Evolutionary conservation across 2,329 filamentous ascomycete genomes (phyloP), one percentile per base, ranked within the genome.

Genomic region (Colletotrichum viniferum): DNA sequence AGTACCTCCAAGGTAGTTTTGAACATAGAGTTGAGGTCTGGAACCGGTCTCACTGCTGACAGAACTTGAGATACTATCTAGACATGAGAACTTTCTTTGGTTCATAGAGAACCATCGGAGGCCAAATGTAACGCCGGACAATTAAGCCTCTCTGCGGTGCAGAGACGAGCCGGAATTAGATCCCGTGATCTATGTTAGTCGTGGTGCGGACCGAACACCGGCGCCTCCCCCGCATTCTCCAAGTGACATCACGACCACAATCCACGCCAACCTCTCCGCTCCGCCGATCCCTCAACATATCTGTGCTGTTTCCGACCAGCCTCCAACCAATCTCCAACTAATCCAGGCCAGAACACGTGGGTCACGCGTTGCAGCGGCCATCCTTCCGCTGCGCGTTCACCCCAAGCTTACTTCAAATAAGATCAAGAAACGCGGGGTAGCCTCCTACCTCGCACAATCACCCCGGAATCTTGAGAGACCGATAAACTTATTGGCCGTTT

Each of bases 171-270:
- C 61, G 61, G 61, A 26, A 64, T 34, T 64, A 24, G 24, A 26
- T 28, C 16, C 61, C 61, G 32, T 26, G 61, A 24, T 16, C 21
- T 18, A 18, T 24, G 26, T 30, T 10, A 21, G 30, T 13, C 13
- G 18, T 34, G 26, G 38, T 68, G 58, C 66, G 66, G 60, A 61
- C 66, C 65, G 60, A 70, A 58, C 48, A 70, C 67, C 66, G 60
- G 61, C 28, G 13, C 65, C 18, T 61, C 48, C 71, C 71, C 71
- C 71, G 66, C 71, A 74, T 70, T 48, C 48, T 52, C 60, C 34
- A 74, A 66, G 72, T 72, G 69, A 67, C 68, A 72, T 72, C 62
- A 72, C 62, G 21, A 32, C 38, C 52, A 65, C 21, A 24, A 36
- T 1, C 52, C 16, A 56, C 18, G n/a, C n/a, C 21, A 28, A 38